Evolutionary conservation across 2,329 filamentous ascomycete genomes (phyloP), one percentile per base, ranked within the genome.

Genomic region (Curvularia verruculosa): DNA sequence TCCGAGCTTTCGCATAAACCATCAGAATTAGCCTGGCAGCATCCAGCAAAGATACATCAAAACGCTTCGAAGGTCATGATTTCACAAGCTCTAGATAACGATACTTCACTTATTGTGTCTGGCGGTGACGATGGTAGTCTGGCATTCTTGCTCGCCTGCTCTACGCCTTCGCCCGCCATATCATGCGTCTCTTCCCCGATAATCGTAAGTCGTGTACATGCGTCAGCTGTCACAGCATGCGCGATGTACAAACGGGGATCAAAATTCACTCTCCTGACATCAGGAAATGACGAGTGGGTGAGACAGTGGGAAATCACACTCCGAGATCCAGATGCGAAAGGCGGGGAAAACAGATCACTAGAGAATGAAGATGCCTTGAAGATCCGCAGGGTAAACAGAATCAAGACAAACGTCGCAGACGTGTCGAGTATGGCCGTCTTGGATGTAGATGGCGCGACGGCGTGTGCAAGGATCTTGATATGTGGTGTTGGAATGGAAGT

Each of bases 101-200:
- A 64, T n/a, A 63, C 76, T 49, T 65, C 79, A 63, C 63, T 90
- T 0, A 70, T 96, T 18, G 74, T 91, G 4, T 92, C 91, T 0
- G 92, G 91, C 24, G 92, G 95, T 21, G 95, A 99, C 67, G 95
- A 98, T 75, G 95, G 95, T 60, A 89, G 89, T 3, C 75, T 98
- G 0, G 88, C 83, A 0, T 70, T 83, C 29, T 65, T 82, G 26
- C 53, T 64, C 36, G 54, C 47, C n/a, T 23, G 23, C 21, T 24
- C 51, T 48, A 8, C 49, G 3, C 12, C 37, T 13, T 31, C 71
- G 65, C 37, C 67, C 72, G 13, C 65, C 55, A 46, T 59, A 68
- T 3, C 48, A 28, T 49, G 55, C 24, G 37, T 29, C 8, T 50
- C 49, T 10, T 52, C 52, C 9, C 78, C 76, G 1, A 63, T 80